Percentiles rank a stretch among this genome's conserved stretches.
Evolutionary conservation across 805 yeast genomes (phyloP).

Genomic region (Teunomyces atbi): DNA sequence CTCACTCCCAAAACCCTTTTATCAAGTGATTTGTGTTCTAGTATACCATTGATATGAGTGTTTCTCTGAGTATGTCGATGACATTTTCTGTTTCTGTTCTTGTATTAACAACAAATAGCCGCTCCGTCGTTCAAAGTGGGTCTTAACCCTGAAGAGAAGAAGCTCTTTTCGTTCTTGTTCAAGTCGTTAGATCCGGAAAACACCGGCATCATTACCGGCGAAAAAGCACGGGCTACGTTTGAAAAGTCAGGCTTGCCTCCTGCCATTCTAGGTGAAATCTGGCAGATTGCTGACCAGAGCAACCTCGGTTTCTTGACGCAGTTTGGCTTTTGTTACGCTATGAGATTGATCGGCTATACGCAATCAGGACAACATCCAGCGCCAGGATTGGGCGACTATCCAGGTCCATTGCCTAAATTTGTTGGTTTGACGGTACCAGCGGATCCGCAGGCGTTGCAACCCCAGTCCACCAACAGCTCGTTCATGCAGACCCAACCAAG

Average conservation of each 20-base stretch:
- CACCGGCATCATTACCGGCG: slow-evolving; percentile 84
- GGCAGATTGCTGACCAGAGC: slow-evolving; percentile 92
- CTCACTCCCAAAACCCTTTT: not conserved
- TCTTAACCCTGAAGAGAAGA: slow-evolving; percentile 74
- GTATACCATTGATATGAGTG: slow-evolving; percentile 18
- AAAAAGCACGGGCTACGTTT: slow-evolving; percentile 74
- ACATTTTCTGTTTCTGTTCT: too few relatives aligned
- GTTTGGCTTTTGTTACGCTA: slow-evolving; percentile 77
- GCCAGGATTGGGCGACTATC: slow-evolving; percentile 49
- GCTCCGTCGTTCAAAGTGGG: slow-evolving; percentile 42
- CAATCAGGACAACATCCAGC: slow-evolving; percentile 67
- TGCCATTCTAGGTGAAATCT: slow-evolving; percentile 76
- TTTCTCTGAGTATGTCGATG: slow-evolving; percentile 24
- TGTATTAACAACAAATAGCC: slow-evolving; percentile 9
- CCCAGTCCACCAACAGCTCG: slow-evolving; percentile 39
- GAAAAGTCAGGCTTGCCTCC: slow-evolving; percentile 86
- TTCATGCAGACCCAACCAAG: slow-evolving; percentile 43
- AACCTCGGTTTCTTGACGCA: slow-evolving; percentile 83
- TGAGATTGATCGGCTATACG: slow-evolving; percentile 85
- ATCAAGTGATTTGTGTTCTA: not conserved
- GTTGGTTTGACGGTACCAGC: slow-evolving; percentile 23
- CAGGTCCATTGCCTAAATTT: slow-evolving; percentile 68
- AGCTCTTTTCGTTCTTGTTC: slow-evolving; percentile 72
- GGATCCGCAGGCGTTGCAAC: slow-evolving; percentile 19
- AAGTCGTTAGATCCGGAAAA: slow-evolving; percentile 74